Percentiles rank a stretch among this genome's conserved stretches.
These are phyloP conservation scores for Fusarium mangiferae DNA, from an alignment of 2,329 filamentous ascomycete species.

Conservation along the genomic window DNA sequence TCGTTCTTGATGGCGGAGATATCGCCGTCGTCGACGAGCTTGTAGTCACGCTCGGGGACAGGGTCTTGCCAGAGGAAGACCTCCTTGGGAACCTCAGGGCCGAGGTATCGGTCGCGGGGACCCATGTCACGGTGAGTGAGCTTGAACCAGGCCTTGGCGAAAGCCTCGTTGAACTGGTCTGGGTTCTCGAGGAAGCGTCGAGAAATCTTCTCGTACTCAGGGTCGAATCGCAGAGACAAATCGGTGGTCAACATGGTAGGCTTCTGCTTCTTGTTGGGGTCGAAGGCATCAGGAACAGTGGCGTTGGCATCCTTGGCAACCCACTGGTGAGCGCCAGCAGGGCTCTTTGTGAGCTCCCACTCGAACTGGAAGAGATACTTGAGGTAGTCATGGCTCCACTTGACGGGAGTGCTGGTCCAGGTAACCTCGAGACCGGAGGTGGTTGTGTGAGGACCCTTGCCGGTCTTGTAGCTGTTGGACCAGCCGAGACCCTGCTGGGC, in stretches of 20 bases:
- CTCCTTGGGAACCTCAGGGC: constrained; percentile 78
- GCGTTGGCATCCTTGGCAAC: constrained; percentile 66
- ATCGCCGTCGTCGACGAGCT: constrained; percentile 70
- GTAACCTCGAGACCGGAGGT: constrained; percentile 82
- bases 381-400: constrained; percentile 78
- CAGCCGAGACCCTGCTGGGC: constrained; percentile 78
- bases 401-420: constrained; percentile 76
- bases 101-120: constrained; percentile 75
- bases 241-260: constrained; percentile 32
- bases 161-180: constrained; percentile 75
- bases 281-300: constrained; percentile 51
- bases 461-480: constrained; percentile 71
- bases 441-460: constrained; percentile 77
- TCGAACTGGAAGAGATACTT: constrained; percentile 83
- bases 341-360: constrained; percentile 80
- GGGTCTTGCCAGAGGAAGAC: constrained; percentile 80
- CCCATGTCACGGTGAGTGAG: constrained; percentile 83
- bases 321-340: constrained; percentile 81
- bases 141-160: constrained; percentile 85
- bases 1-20: constrained; percentile 73
- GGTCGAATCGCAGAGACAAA: constrained; percentile 76
- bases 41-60: constrained; percentile 68
- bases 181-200: constrained; percentile 76
- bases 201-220: constrained; percentile 81
- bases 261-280: constrained; percentile 34